phyloP scores from a whole-genome alignment of 2,329 filamentous ascomycete species.

The Karstenula rhodostoma region DNA sequence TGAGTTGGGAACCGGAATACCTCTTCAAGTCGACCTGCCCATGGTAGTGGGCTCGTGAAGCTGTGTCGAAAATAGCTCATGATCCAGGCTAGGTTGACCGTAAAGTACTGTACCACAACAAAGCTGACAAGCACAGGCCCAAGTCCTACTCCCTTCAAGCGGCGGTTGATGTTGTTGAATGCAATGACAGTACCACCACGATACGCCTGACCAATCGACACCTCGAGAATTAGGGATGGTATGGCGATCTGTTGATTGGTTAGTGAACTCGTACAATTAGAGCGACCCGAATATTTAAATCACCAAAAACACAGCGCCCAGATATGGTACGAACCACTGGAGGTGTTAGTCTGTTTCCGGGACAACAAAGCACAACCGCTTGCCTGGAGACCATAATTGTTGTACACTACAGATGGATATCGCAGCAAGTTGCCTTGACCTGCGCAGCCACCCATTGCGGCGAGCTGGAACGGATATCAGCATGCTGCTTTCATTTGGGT shows the following conservation, averaged over 20 bases:
- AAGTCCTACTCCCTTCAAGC: conserved; percentile 25
- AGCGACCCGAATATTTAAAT: no score
- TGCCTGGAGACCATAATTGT: conserved; percentile 24
- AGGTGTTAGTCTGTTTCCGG: no score
- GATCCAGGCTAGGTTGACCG: conserved; percentile 26
- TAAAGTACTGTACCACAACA: conserved; percentile 25
- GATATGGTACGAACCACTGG: conserved; percentile 26
- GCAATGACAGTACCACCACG: conserved; percentile 30
- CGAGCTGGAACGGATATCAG: conserved; percentile 19
- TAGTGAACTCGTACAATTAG: no score
- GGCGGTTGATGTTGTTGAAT: conserved; percentile 28
- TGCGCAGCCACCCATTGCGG: conserved; percentile 24
- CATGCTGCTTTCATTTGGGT: no score
- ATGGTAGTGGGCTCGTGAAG: conserved; percentile 24
- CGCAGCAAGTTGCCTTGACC: conserved; percentile 28
- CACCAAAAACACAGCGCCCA: conserved; percentile 24
- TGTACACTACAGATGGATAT: conserved; percentile 27
- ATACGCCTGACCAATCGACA: conserved; percentile 27
- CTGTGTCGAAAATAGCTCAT: conserved; percentile 27
- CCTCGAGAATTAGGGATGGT: conserved; percentile 25
- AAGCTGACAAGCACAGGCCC: conserved; percentile 20
- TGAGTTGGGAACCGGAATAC: no score
- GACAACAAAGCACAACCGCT: no score
- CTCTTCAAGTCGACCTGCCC: conserved; percentile 45
- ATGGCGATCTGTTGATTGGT: conserved; percentile 17